Evolutionary conservation across 345 rosid genomes (phyloP).

Genomic region (Brassica napus): DNA sequence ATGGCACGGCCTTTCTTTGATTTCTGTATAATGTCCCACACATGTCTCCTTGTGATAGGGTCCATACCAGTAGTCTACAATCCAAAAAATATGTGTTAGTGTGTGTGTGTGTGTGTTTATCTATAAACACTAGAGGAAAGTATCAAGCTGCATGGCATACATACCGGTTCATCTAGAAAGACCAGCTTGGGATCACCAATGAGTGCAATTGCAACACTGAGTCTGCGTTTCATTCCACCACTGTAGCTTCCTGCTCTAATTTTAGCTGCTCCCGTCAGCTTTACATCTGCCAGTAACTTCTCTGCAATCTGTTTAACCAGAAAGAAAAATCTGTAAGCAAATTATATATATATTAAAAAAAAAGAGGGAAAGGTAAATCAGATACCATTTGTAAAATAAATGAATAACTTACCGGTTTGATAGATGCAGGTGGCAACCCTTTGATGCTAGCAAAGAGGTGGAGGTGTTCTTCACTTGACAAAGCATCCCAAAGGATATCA

Average conservation of each 20-base stretch:
- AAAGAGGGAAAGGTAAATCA: background rate
- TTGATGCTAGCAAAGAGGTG: constrained; percentile 79
- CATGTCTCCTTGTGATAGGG: constrained; percentile 93
- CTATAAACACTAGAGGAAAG: background rate
- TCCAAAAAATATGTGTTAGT: background rate
- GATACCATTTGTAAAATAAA: background rate
- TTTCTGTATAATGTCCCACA: constrained; percentile 85
- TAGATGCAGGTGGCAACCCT: constrained; percentile 70
- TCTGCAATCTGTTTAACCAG: constrained; percentile 47
- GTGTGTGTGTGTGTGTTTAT: background rate
- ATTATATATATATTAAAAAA: background rate
- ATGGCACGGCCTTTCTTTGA: constrained; percentile 87
- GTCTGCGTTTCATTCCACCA: constrained; percentile 96
- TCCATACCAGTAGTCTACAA: constrained; percentile 90
- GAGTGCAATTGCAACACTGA: constrained; percentile 88
- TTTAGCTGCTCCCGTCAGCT: constrained; percentile 40
- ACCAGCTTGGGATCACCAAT: constrained; percentile 86
- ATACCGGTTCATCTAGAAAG: constrained; percentile 85
- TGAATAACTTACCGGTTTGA: constrained; percentile 51
- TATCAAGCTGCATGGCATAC: constrained; percentile 7
- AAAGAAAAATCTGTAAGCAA: background rate
- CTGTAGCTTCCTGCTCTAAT: constrained; percentile 86
- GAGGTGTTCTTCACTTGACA: constrained; percentile 83
- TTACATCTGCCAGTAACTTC: constrained; percentile 69
- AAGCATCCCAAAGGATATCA: constrained; percentile 89